Percentiles rank a stretch among this genome's conserved stretches.
phyloP scores from a whole-genome alignment of 2,329 filamentous ascomycete species.

The Penicillium sp. region DNA sequence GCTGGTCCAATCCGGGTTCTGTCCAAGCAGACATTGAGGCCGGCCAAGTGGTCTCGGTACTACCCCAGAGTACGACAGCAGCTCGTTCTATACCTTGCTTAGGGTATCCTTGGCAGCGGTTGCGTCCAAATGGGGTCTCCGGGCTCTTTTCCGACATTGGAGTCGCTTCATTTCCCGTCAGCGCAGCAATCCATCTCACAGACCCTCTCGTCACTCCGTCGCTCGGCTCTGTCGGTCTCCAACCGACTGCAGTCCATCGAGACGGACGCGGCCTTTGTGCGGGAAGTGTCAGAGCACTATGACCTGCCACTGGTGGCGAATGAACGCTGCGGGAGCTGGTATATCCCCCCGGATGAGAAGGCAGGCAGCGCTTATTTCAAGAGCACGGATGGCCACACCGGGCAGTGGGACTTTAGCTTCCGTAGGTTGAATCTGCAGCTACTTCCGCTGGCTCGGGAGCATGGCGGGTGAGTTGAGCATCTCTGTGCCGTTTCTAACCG shows the following conservation, averaged over 20 bases:
- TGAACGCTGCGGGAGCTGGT: constrained; percentile 95
- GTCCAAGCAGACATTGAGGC: too few species aligned
- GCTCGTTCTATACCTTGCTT: too few species aligned
- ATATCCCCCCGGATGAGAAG: constrained; percentile 66
- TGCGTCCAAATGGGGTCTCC: constrained; percentile 28
- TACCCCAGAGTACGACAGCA: constrained; percentile 8
- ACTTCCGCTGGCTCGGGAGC: constrained; percentile 61
- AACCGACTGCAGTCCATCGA: constrained; percentile 81
- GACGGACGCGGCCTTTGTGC: constrained; percentile 72
- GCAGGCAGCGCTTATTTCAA: constrained; percentile 87
- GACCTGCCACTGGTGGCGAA: constrained; percentile 78
- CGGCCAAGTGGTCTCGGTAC: constrained; percentile 4
- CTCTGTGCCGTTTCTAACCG: too few species aligned
- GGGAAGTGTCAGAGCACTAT: constrained; percentile 50
- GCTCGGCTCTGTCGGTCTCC: constrained; percentile 70
- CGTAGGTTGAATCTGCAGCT: constrained; percentile 82
- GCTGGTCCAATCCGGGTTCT: too few species aligned
- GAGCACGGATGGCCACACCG: constrained; percentile 90
- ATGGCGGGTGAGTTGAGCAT: constrained; percentile 60
- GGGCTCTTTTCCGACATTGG: constrained; percentile 35
- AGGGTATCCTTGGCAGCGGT: not conserved
- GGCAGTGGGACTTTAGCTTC: constrained; percentile 86
- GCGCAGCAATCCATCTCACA: constrained; percentile 64
- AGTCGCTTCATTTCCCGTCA: constrained; percentile 54
- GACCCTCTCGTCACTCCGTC: constrained; percentile 68